Evolutionary conservation across 768 basidiomycete genomes (phyloP), one percentile per base, ranked within the genome.

Genomic region (Trametes punicea): DNA sequence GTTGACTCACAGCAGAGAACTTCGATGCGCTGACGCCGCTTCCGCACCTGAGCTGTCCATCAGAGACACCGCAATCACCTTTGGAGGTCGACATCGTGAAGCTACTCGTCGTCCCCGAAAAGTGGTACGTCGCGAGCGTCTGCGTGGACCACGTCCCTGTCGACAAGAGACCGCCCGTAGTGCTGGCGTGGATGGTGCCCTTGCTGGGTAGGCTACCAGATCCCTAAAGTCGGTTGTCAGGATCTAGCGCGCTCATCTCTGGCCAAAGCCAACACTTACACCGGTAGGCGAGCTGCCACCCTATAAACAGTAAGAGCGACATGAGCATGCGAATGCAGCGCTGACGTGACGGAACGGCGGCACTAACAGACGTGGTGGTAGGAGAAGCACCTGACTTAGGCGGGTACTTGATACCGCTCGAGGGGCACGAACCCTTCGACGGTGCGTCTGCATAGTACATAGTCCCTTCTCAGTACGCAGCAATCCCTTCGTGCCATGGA

Each of bases 41-140:
- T 8, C 79, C 82, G 65, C 83, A 85, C 1, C 74, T 62, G 47
- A 85, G 72, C 31, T 67, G 55, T 6, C 79, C 77, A 42, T 68
- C 63, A 18, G 73, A 74, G 34, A 84, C 75, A 16, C 77, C 80
- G 64, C 83, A 85, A 48, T 66, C 71, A 13, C 84, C 84, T 67
- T 84, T 84, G 10, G 80, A 81, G 21, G 81, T 81, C 23, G 73
- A 73, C 72, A 85, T 73, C 9, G 81, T 83, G 70, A 84, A 83
- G 62, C 77, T 75, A 7, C 73, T 72, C 21, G 74, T 62, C 16
- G 74, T 70, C 29, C 81, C 80, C 7, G 77, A 74, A 26, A 81
- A 56, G 1, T 78, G 78, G 62, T 76, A 80, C 2, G 82, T 83
- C 11, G 81, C 83, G 30, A 78, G 71, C 7, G 82, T 83, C 66